Evolutionary conservation across 257 asterid species (phyloP).

Genomic region (Ilex asprella): DNA sequence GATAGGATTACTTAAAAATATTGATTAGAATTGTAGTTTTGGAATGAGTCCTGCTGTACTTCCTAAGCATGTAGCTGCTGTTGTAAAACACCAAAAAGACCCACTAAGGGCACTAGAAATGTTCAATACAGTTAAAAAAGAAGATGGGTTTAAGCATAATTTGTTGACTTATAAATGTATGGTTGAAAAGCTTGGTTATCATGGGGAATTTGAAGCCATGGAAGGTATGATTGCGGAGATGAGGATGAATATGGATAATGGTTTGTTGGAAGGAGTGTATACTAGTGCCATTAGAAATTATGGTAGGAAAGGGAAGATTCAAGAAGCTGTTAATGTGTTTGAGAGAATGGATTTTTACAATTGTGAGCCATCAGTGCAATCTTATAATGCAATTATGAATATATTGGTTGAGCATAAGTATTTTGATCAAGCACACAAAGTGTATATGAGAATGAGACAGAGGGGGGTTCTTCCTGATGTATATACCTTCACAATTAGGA

Average conservation of each 20-base stretch:
- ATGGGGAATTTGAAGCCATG: constrained; percentile 77
- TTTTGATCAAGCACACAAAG: constrained; percentile 78
- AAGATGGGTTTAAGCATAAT: constrained; percentile 67
- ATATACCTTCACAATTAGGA: constrained; percentile 71
- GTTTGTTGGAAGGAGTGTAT: constrained; percentile 67
- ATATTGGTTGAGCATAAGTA: constrained; percentile 68
- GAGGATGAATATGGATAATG: constrained; percentile 47
- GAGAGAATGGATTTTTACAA: constrained; percentile 90
- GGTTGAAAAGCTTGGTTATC: constrained; percentile 67
- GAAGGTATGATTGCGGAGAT: constrained; percentile 57
- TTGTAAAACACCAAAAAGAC: constrained; percentile 57
- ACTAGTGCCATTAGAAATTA: constrained; percentile 63
- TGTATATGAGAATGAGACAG: constrained; percentile 79
- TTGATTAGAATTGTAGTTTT: constrained; percentile 14
- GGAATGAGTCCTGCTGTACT: constrained; percentile 65
- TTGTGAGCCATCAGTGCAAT: constrained; percentile 60
- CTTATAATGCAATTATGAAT: constrained; percentile 78
- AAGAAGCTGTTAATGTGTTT: constrained; percentile 74
- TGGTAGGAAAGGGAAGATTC: constrained; percentile 64
- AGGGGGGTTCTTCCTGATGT: constrained; percentile 70
- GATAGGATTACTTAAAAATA: constrained; percentile 18
- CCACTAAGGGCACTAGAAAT: constrained; percentile 86
- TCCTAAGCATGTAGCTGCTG: constrained; percentile 82
- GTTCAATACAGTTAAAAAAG: constrained; percentile 65
- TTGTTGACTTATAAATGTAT: constrained; percentile 62